phyloP scores from a whole-genome alignment of 2,329 filamentous ascomycete species.

The Colletotrichum coccodes region DNA sequence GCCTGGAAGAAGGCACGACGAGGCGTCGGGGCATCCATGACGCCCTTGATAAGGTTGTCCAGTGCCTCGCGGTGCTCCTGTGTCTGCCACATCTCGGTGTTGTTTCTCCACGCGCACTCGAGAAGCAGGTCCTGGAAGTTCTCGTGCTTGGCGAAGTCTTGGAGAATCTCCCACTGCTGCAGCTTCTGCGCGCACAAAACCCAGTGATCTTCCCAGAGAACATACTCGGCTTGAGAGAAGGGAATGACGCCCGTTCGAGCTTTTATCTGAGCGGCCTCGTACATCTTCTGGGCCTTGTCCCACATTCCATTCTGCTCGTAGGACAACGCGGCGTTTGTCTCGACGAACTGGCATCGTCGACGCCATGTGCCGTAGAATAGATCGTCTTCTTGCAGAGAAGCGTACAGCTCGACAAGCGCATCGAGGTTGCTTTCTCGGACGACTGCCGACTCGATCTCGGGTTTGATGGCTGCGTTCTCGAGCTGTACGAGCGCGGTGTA shows the following conservation, averaged over 20 bases:
- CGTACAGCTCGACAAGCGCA: constrained; percentile 93
- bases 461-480: constrained; percentile 87
- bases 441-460: constrained; percentile 83
- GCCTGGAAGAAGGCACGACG: constrained; percentile 96
- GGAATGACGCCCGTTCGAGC: constrained; percentile 95
- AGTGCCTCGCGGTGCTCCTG: constrained; percentile 88
- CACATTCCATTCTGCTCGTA: constrained; percentile 99
- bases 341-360: constrained; percentile 92
- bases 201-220: constrained; percentile 99
- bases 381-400: constrained; percentile 91
- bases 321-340: constrained; percentile 95
- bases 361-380: constrained; percentile 98
- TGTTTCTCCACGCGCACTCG: constrained; percentile 95
- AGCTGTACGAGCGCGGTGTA: constrained; percentile 93
- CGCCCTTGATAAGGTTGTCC: constrained; percentile 93
- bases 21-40: constrained; percentile 97
- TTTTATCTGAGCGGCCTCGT: constrained; percentile 96
- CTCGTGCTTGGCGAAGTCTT: constrained; percentile 98
- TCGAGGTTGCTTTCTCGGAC: constrained; percentile 96
- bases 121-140: constrained; percentile 97
- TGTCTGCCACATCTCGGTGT: constrained; percentile 93
- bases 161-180: constrained; percentile 98
- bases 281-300: constrained; percentile 98
- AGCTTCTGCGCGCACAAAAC: constrained; percentile 96
- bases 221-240: constrained; percentile 96